A percentile compares a stretch with the other conserved stretches of the same genome.
Evolutionary conservation across 495 filamentous ascomycete genomes (phyloP).

Genomic region (Xylaria venustula): DNA sequence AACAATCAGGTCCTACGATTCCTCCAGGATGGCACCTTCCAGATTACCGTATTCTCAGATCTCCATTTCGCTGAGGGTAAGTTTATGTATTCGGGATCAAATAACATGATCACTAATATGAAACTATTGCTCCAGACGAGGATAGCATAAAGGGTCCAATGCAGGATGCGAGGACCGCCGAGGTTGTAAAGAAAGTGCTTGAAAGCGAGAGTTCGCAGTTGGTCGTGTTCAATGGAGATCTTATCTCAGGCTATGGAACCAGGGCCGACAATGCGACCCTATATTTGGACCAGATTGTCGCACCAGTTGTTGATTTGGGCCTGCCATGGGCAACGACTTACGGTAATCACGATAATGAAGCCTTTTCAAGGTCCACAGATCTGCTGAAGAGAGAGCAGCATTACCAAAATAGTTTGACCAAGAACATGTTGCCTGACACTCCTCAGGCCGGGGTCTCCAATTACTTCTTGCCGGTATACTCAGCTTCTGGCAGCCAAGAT

Average conservation of each 20-base stretch:
- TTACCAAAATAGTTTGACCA: slow-evolving; percentile 21
- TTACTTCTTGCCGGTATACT: slow-evolving; percentile 45
- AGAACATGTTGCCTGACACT: neutral
- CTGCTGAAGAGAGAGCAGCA: slow-evolving; percentile 46
- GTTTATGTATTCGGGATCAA: neutral
- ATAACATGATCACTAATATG: neutral
- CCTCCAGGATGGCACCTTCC: slow-evolving; percentile 38
- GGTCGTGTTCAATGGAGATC: slow-evolving; percentile 60
- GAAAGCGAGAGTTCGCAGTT: slow-evolving; percentile 45
- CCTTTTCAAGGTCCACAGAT: slow-evolving; percentile 36
- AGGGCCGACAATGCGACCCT: slow-evolving; percentile 44
- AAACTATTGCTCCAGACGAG: neutral
- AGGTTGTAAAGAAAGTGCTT: slow-evolving; percentile 48
- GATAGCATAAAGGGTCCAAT: slow-evolving; percentile 37
- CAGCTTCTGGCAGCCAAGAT: neutral
- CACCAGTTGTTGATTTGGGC: slow-evolving; percentile 43
- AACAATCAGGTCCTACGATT: slow-evolving; percentile 18
- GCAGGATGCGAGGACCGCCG: slow-evolving; percentile 42
- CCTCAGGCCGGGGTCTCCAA: slow-evolving; percentile 31
- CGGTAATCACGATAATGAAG: slow-evolving; percentile 56
- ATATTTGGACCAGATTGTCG: slow-evolving; percentile 53
- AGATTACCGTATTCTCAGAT: slow-evolving; percentile 51
- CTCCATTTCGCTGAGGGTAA: slow-evolving; percentile 52
- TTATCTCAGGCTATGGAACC: slow-evolving; percentile 58
- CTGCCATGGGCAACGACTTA: slow-evolving; percentile 57